Evolutionary conservation across 2,329 filamentous ascomycete genomes (phyloP).

Genomic region (Talaromyces piceae): DNA sequence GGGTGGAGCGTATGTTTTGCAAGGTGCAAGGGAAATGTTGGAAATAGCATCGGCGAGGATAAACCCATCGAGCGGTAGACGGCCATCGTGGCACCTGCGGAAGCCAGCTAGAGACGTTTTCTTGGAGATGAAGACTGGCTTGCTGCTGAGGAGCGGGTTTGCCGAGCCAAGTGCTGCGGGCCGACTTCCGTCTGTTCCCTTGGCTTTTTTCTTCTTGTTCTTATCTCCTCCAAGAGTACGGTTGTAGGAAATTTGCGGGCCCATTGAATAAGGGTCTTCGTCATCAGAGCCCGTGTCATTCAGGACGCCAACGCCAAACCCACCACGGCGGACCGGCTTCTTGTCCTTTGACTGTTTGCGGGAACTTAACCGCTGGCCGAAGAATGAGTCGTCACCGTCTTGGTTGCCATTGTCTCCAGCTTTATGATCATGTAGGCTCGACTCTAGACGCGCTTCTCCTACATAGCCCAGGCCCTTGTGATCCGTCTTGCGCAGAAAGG

Average conservation of each 20-base stretch:
- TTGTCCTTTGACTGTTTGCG: slow-evolving; percentile 39
- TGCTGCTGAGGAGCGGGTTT: slow-evolving; percentile 59
- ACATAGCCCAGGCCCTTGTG: slow-evolving; percentile 41
- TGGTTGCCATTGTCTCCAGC: slow-evolving; percentile 18
- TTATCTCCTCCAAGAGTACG: slow-evolving; percentile 73
- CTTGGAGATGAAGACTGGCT: slow-evolving; percentile 69
- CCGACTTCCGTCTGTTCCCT: slow-evolving; percentile 28
- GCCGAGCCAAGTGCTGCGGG: slow-evolving; percentile 42
- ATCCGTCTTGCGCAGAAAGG: slow-evolving; percentile 39
- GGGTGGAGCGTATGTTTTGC: slow-evolving; percentile 39
- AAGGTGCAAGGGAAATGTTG: slow-evolving; percentile 40
- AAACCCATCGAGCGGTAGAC: slow-evolving; percentile 73
- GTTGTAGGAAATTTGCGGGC: slow-evolving; percentile 83
- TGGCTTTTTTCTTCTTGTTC: slow-evolving; percentile 58
- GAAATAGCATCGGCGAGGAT: slow-evolving; percentile 54
- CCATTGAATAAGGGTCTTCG: slow-evolving; percentile 88
- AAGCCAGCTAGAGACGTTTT: slow-evolving; percentile 47
- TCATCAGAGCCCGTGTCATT: slow-evolving; percentile 94
- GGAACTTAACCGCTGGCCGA: slow-evolving; percentile 24
- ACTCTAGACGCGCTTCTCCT: slow-evolving; percentile 30
- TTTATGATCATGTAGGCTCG: slow-evolving; percentile 12
- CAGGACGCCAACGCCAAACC: slow-evolving; percentile 78
- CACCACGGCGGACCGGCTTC: slow-evolving; percentile 52
- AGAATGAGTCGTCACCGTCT: slow-evolving; percentile 29
- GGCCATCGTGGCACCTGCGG: slow-evolving; percentile 74